phyloP scores from a whole-genome alignment of 768 basidiomycete genomes.

The Clathrus columnatus region DNA sequence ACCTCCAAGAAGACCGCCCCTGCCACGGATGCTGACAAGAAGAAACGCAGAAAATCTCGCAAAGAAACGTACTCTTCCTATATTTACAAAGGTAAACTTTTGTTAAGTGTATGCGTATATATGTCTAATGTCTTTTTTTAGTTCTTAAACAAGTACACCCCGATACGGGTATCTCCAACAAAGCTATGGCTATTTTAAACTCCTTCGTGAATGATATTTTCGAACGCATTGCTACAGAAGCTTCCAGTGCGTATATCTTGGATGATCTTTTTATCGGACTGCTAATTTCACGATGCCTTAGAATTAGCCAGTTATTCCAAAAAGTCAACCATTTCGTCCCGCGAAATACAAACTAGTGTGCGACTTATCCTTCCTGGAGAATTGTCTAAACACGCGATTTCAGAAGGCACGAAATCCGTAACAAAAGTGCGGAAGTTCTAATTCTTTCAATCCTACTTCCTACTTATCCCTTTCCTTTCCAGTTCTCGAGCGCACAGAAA shows the following conservation, averaged over 20 bases:
- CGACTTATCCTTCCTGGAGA: slow-evolving; percentile 95
- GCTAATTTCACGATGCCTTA: slow-evolving; percentile 19
- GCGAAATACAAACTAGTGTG: slow-evolving; percentile 96
- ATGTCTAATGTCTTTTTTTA: too few relatives aligned
- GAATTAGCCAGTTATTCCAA: slow-evolving; percentile 97
- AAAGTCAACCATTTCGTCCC: slow-evolving; percentile 97
- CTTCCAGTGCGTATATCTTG: slow-evolving; percentile 55
- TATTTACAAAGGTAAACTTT: slow-evolving; percentile 70
- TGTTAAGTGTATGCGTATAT: neutral
- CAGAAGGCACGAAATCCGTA: slow-evolving; percentile 89
- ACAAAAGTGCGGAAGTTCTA: slow-evolving; percentile 51
- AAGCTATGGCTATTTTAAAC: slow-evolving; percentile 95
- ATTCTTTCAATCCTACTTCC: neutral
- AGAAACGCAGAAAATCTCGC: slow-evolving; percentile 72
- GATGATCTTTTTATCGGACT: neutral
- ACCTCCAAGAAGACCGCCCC: slow-evolving; percentile 45
- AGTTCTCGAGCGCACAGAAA: slow-evolving; percentile 72
- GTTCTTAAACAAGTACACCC: slow-evolving; percentile 97
- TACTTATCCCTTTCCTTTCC: slow-evolving; percentile 9
- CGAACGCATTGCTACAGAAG: slow-evolving; percentile 87
- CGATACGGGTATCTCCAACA: slow-evolving; percentile 98
- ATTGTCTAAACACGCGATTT: slow-evolving; percentile 89
- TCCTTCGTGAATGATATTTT: slow-evolving; percentile 95
- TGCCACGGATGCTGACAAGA: slow-evolving; percentile 65
- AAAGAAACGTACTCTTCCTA: slow-evolving; percentile 94